Evolutionary conservation across 352 stramenopile species (phyloP).

Genomic region (Phytopythium helicoides): DNA sequence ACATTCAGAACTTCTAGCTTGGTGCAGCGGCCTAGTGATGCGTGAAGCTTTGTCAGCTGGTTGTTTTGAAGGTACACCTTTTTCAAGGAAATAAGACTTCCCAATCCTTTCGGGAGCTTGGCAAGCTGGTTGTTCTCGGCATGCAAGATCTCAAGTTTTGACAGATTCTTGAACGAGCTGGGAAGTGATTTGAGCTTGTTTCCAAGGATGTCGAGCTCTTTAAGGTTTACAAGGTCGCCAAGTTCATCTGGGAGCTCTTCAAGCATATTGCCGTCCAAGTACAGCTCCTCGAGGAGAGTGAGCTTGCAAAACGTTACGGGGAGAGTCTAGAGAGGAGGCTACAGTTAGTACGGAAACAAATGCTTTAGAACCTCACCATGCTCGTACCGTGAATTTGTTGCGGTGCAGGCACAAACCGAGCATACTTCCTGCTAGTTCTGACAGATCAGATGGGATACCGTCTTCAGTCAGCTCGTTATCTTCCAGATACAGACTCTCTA

Average conservation of each 20-base stretch:
- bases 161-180: conserved; percentile 60
- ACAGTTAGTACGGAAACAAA: not conserved
- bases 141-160: conserved; percentile 80
- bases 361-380: no score
- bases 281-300: conserved; percentile 75
- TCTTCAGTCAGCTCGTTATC: conserved; percentile 73
- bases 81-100: conserved; percentile 54
- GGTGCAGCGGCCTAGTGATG: conserved; percentile 68
- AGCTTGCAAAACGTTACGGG: conserved; percentile 66
- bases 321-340: conserved; percentile 31
- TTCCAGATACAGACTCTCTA: conserved; percentile 86
- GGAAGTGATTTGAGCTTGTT: conserved; percentile 72
- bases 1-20: conserved; percentile 84
- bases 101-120: conserved; percentile 79
- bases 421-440: conserved; percentile 36
- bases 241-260: conserved; percentile 69
- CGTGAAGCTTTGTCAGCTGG: conserved; percentile 70
- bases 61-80: conserved; percentile 89
- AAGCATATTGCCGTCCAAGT: conserved; percentile 78
- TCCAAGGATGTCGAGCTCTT: conserved; percentile 69
- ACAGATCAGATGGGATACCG: conserved; percentile 56
- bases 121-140: conserved; percentile 68
- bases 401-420: conserved; percentile 78
- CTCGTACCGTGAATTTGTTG: conserved; percentile 77
- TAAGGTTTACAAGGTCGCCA: conserved; percentile 67